phyloP scores from a whole-genome alignment of 768 basidiomycete species.

The Suillus subaureus region DNA sequence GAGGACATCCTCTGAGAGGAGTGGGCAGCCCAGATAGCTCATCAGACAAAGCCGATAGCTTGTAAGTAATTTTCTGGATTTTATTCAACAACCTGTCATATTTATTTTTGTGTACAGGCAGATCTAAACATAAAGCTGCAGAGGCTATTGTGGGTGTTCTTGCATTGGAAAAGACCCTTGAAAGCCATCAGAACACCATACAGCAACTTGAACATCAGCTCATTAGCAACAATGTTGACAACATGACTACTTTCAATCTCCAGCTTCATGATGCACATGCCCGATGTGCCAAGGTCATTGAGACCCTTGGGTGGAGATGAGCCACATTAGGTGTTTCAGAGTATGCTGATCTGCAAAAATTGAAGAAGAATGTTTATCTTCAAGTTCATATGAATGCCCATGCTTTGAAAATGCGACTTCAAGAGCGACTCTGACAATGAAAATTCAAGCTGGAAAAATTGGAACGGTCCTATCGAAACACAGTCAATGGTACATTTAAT shows the following conservation, averaged over 20 bases:
- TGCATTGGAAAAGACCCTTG: too few relatives aligned
- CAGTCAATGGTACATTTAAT: constrained; percentile 20
- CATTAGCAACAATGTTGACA: background rate
- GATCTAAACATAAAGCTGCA: too few relatives aligned
- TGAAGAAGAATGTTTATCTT: constrained; percentile 14
- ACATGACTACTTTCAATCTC: constrained; percentile 9
- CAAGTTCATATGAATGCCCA: constrained; percentile 21
- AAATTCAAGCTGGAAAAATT: constrained; percentile 22
- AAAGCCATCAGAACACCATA: too few relatives aligned
- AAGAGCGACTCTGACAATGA: constrained; percentile 17
- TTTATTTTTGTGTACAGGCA: too few relatives aligned
- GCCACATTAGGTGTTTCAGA: constrained; percentile 10
- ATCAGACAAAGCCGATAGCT: constrained; percentile 21
- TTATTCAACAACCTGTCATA: background rate
- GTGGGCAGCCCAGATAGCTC: constrained; percentile 22
- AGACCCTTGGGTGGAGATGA: background rate
- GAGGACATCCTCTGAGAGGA: constrained; percentile 12
- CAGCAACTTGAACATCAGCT: constrained; percentile 7
- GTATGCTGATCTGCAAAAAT: constrained; percentile 6
- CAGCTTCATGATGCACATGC: constrained; percentile 7
- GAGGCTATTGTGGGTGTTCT: too few relatives aligned
- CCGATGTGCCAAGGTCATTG: background rate
- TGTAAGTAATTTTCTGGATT: constrained; percentile 1
- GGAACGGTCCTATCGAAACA: constrained; percentile 17
- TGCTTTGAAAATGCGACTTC: constrained; percentile 20